Percentiles rank a stretch among this genome's conserved stretches.
Conservation (phyloP, 352 stramenopile genomes). For the Phytopythium vexans region DNA sequence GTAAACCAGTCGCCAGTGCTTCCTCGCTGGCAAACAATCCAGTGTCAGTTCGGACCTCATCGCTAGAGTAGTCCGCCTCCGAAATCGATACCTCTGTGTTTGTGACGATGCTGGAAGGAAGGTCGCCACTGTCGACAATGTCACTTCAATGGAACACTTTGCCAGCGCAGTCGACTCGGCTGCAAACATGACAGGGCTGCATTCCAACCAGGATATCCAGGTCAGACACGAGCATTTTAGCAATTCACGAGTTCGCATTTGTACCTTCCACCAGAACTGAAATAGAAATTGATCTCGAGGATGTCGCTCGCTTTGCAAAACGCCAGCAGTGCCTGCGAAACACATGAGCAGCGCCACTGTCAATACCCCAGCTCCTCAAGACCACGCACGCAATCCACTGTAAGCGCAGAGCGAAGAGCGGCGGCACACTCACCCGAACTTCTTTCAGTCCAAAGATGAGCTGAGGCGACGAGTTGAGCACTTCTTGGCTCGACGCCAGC, state of each 20-base stretch:
- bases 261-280: slow-evolving; percentile 60
- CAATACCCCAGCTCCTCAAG: not conserved
- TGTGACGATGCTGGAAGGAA: slow-evolving; percentile 71
- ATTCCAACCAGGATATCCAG: not conserved
- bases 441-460: slow-evolving; percentile 85
- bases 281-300: slow-evolving; percentile 72
- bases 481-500: slow-evolving; percentile 29
- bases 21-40: too few relatives aligned
- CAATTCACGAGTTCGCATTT: not conserved
- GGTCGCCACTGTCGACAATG: slow-evolving; percentile 79
- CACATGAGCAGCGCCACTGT: not conserved
- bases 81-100: slow-evolving; percentile 23
- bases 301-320: slow-evolving; percentile 83
- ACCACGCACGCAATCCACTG: slow-evolving; percentile 1
- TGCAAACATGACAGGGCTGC: slow-evolving; percentile 66
- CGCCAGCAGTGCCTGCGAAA: slow-evolving; percentile 35
- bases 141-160: slow-evolving; percentile 74
- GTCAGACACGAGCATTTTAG: not conserved
- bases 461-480: slow-evolving; percentile 56
- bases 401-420: not conserved
- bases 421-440: slow-evolving; percentile 36
- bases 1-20: too few relatives aligned
- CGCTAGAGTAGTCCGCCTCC: not conserved
- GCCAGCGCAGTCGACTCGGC: slow-evolving; percentile 69
- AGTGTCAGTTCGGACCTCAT: too few relatives aligned